Base-by-base conservation (phyloP, 805 yeast species). In the Yarrowia yakushimensis region DNA sequence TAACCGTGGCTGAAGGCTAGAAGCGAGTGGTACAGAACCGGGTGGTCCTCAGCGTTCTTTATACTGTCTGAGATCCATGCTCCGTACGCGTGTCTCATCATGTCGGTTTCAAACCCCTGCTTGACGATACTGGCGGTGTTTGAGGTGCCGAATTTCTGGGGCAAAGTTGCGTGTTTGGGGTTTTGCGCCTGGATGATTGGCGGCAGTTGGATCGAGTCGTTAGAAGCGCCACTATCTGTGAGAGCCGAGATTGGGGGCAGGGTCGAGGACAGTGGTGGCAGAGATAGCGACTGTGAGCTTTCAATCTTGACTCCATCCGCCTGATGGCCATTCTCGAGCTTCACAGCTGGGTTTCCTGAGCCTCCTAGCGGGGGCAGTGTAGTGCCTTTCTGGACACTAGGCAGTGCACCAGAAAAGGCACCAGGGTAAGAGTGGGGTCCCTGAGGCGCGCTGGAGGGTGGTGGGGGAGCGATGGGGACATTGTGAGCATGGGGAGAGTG, bases 21-120 rank as follows among this genome's bases (percentile, higher is more conserved):
- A 22, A 69, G 31, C 1, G 72, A 67, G 55, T 70, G 72, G 63
- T 65, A 69, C 12, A 70, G 63, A 23, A 63, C 63, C 15, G 69
- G 37, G 34, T 68, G 60, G 42, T 67, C 63, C 20, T 61, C 66
- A 4, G 71, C 67, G 57, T 63, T 54, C n/a, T 42, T 59, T 28
- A 68, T 46, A 31, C 65, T 60, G 42, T 66, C 55, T 22, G 60
- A 42, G 65, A 69, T 65, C 72, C 72, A 69, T 23, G 68, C 66
- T 12, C 57, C 63, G 55, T 68, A 69, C 2, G 69, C 69, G 25
- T 60, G 50, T 31, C 69, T 61, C 50, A 69, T 65, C 63, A 67
- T 64, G 43, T 69, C 71, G 1, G 71, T 65, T 27, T 69, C 71
- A 48, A 69, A 68, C 27, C 71, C 71, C 52, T 67, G 68, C 39